phyloP scores from a whole-genome alignment of 108 stramenopile genomes.

The Stephanodiscus triporus region DNA sequence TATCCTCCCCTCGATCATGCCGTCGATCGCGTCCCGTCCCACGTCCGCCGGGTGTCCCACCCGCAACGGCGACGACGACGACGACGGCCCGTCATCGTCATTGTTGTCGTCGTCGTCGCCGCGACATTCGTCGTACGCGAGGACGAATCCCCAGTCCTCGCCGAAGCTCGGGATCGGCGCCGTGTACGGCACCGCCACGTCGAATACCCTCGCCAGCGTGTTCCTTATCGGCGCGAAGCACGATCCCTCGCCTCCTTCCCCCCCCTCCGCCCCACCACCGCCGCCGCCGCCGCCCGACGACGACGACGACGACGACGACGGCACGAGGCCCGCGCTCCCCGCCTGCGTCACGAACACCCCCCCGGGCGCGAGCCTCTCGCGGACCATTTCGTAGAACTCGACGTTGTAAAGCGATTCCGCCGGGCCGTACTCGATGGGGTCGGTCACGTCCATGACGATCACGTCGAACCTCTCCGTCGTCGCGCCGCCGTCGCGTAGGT shows the following conservation, averaged over 20 bases:
- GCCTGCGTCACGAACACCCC: conserved; percentile 91
- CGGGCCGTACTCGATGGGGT: conserved; percentile 93
- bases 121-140: conserved; percentile 68
- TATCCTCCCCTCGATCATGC: conserved; percentile 55
- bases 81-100: too few relatives aligned
- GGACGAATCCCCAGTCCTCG: conserved; percentile 88
- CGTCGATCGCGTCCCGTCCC: conserved; percentile 36
- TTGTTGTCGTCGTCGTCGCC: not conserved
- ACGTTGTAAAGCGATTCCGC: conserved; percentile 89
- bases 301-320: conserved; percentile 40
- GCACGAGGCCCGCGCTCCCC: conserved; percentile 64
- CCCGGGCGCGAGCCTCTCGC: conserved; percentile 41
- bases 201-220: conserved; percentile 78
- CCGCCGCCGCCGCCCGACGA: conserved; percentile 38
- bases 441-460: conserved; percentile 88
- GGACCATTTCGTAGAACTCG: conserved; percentile 86
- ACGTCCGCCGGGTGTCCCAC: conserved; percentile 13
- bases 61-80: too few relatives aligned
- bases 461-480: conserved; percentile 69
- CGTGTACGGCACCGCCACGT: conserved; percentile 79
- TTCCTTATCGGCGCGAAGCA: conserved; percentile 86
- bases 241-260: conserved; percentile 7
- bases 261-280: conserved; percentile 53
- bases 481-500: conserved; percentile 52
- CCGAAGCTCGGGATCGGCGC: conserved; percentile 86